phyloP scores from a whole-genome alignment of 1,284 basidiomycete species.

The Trametes versicolor region DNA sequence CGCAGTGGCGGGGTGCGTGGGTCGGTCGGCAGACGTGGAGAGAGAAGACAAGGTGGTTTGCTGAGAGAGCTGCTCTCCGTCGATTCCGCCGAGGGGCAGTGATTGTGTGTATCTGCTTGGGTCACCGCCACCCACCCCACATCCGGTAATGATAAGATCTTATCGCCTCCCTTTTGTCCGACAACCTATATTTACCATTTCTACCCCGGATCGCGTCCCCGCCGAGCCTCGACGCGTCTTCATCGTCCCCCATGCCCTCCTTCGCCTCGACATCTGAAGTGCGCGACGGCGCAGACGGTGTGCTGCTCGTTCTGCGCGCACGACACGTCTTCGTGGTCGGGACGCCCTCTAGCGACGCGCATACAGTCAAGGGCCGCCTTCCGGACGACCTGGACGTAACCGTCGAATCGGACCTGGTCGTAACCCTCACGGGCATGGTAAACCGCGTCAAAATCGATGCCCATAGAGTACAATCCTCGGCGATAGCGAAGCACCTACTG shows the following conservation, averaged over 20 bases:
- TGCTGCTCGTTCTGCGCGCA: constrained; percentile 46
- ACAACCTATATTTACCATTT: constrained; percentile 11
- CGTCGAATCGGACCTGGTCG: constrained; percentile 57
- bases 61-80: constrained; percentile 18
- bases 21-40: constrained; percentile 23
- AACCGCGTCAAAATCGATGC: constrained; percentile 54
- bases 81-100: constrained; percentile 36
- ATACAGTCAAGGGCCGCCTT: constrained; percentile 49
- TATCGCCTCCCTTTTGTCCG: constrained; percentile 22
- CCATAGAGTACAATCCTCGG: constrained; percentile 56
- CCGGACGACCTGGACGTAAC: constrained; percentile 62
- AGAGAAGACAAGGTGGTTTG: constrained; percentile 22
- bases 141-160: constrained; percentile 30
- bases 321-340: constrained; percentile 52
- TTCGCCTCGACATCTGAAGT: constrained; percentile 46
- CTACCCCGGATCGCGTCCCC: background rate
- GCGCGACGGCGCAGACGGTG: constrained; percentile 45
- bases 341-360: constrained; percentile 45
- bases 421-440: constrained; percentile 63
- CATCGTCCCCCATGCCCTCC: constrained; percentile 48
- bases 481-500: constrained; percentile 58
- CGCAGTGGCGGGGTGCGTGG: constrained; percentile 34
- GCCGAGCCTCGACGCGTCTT: constrained; percentile 3
- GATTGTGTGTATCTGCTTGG: constrained; percentile 44
- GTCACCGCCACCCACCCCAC: constrained; percentile 33